Evolutionary conservation across 768 basidiomycete genomes (phyloP).

Genomic region (Tulasnella sp.): DNA sequence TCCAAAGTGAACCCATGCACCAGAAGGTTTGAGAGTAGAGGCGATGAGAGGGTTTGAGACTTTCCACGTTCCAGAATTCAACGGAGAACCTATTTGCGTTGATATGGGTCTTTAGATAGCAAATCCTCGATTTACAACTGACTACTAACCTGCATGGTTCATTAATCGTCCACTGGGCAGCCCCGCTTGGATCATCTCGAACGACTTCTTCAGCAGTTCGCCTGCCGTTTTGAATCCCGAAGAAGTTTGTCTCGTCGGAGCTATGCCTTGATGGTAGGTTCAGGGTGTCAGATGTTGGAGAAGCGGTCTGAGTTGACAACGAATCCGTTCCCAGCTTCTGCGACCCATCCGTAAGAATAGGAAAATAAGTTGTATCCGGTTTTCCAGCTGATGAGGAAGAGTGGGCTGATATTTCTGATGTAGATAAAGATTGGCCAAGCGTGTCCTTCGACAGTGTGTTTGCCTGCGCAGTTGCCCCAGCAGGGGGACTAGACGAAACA

Average conservation of each 20-base stretch:
- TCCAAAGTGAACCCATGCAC: conserved; percentile 80
- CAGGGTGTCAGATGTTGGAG: neutral
- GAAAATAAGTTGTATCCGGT: conserved; percentile 28
- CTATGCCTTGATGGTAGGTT: conserved; percentile 3
- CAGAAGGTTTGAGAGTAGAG: conserved; percentile 77
- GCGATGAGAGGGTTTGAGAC: conserved; percentile 71
- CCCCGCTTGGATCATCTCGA: neutral
- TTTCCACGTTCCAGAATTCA: conserved; percentile 80
- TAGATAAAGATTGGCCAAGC: neutral
- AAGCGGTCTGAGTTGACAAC: neutral
- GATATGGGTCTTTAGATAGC: neutral
- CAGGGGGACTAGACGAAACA: neutral
- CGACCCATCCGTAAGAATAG: conserved; percentile 14
- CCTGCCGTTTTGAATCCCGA: conserved; percentile 22
- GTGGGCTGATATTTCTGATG: neutral
- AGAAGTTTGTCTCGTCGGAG: conserved; percentile 24
- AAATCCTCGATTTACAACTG: neutral
- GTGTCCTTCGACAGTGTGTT: neutral
- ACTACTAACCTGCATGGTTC: conserved; percentile 48
- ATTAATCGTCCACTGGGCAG: conserved; percentile 22
- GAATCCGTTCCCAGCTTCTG: conserved; percentile 8
- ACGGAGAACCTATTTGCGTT: conserved; percentile 39
- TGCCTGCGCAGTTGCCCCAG: neutral
- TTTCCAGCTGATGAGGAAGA: conserved; percentile 31
- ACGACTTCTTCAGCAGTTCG: conserved; percentile 17